Percentiles rank a stretch among this genome's conserved stretches.
Conservation (phyloP, 352 stramenopile genomes). For the Phytophthora meadii region DNA sequence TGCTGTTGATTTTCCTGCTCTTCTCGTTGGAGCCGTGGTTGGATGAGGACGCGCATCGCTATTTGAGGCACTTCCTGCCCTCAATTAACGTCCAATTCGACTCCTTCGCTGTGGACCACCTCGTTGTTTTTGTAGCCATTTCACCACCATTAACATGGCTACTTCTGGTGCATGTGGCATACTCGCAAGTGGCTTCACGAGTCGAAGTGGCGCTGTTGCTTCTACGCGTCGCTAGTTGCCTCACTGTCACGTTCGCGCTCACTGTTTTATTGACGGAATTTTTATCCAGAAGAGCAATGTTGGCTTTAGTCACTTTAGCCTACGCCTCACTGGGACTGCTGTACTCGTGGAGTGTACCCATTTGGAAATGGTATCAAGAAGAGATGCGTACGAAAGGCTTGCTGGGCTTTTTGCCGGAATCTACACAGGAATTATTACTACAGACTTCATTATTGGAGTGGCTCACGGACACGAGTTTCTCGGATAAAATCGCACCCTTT, state of each 20-base stretch:
- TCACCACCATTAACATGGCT: conserved; percentile 68
- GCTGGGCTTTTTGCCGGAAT: conserved; percentile 65
- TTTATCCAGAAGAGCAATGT: conserved; percentile 72
- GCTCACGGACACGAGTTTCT: conserved; percentile 80
- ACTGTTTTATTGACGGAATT: conserved; percentile 84
- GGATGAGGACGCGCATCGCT: conserved; percentile 59
- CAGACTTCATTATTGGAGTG: conserved; percentile 82
- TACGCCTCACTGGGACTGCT: conserved; percentile 71
- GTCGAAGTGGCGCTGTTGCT: conserved; percentile 64
- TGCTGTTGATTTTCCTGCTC: conserved; percentile 60
- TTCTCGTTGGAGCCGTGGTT: conserved; percentile 66
- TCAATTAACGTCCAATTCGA: conserved; percentile 55
- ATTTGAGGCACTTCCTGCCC: conserved; percentile 51
- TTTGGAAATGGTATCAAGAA: conserved; percentile 83
- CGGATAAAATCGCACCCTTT: conserved; percentile 73
- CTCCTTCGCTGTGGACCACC: conserved; percentile 78
- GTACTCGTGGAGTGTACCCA: conserved; percentile 82
- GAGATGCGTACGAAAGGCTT: conserved; percentile 63
- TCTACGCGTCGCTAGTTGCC: conserved; percentile 68
- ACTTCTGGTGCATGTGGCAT: conserved; percentile 69
- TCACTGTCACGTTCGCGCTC: conserved; percentile 69
- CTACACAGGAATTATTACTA: conserved; percentile 68
- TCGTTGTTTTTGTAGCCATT: conserved; percentile 70
- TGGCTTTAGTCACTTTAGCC: conserved; percentile 67
- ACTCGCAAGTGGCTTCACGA: conserved; percentile 57